Conservation (phyloP, 2,329 filamentous ascomycete genomes). For the Phialophora tarda region DNA sequence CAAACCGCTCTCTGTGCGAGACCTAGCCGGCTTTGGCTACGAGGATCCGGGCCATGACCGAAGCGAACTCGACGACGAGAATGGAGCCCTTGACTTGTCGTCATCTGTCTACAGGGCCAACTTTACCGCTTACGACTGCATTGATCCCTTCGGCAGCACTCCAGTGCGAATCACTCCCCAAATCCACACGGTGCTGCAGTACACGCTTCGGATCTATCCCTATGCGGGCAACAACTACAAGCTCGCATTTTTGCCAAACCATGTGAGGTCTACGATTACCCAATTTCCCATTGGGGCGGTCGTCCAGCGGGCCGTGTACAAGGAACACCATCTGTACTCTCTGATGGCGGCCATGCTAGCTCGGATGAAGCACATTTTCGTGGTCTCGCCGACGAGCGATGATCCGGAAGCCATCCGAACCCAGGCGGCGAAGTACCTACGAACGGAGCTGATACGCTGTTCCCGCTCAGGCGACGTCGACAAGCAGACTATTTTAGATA, state of each 20-base stretch:
- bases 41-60: not conserved
- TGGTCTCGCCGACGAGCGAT: slow-evolving; percentile 15
- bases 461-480: slow-evolving; percentile 30
- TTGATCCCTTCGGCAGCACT: slow-evolving; percentile 34
- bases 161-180: slow-evolving; percentile 28
- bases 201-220: slow-evolving; percentile 30
- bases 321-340: slow-evolving; percentile 34
- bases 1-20: slow-evolving; percentile 7
- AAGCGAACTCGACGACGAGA: slow-evolving; percentile 23
- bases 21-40: slow-evolving; percentile 9
- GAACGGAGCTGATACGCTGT: slow-evolving; percentile 28
- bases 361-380: slow-evolving; percentile 33
- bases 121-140: slow-evolving; percentile 30
- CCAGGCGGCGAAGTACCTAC: slow-evolving; percentile 28
- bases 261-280: slow-evolving; percentile 32
- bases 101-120: slow-evolving; percentile 29
- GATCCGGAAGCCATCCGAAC: slow-evolving; percentile 27
- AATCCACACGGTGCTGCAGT: slow-evolving; percentile 33
- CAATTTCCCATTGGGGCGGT: slow-evolving; percentile 34
- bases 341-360: slow-evolving; percentile 34
- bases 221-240: slow-evolving; percentile 38
- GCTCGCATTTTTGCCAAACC: slow-evolving; percentile 30
- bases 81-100: slow-evolving; percentile 22
- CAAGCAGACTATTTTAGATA: slow-evolving; percentile 35
- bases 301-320: slow-evolving; percentile 32